Percentiles rank a stretch among this genome's conserved stretches.
These are phyloP conservation scores for Coemansia javaensis DNA, from an alignment of 192 early-diverging fungal species.

Conservation along the genomic window DNA sequence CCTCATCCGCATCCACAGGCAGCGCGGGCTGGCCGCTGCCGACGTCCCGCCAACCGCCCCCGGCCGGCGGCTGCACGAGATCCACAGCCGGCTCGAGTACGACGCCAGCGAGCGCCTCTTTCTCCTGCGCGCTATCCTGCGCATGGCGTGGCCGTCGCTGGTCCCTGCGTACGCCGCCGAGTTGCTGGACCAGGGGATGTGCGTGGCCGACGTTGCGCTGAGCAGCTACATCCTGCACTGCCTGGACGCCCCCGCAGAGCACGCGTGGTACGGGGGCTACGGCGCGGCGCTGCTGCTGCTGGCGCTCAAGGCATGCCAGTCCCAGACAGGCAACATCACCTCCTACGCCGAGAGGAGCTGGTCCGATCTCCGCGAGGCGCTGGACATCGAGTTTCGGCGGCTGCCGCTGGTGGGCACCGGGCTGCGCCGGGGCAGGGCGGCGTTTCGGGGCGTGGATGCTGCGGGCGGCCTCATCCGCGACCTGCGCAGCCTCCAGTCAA, in stretches of 20 bases:
- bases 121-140: constrained; percentile 26
- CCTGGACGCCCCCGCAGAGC: constrained; percentile 7
- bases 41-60: constrained; percentile 13
- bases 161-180: constrained; percentile 17
- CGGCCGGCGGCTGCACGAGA: background rate
- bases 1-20: constrained; percentile 1
- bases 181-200: constrained; percentile 2
- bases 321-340: background rate
- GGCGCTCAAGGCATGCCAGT: background rate
- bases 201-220: constrained; percentile 1
- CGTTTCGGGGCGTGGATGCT: background rate
- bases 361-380: constrained; percentile 1
- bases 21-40: constrained; percentile 6
- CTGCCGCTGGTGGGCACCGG: constrained; percentile 13
- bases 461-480: background rate
- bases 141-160: constrained; percentile 26
- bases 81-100: constrained; percentile 15
- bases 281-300: constrained; percentile 3
- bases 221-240: constrained; percentile 11
- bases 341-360: background rate
- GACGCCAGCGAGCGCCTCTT: constrained; percentile 26
- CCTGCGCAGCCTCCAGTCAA: background rate
- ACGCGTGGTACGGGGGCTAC: constrained; percentile 18
- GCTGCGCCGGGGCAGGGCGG: constrained; percentile 2
- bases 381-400: constrained; percentile 25